Base-by-base conservation (phyloP, 2,329 filamentous ascomycete genomes). In the Bipolaris sorokiniana region DNA sequence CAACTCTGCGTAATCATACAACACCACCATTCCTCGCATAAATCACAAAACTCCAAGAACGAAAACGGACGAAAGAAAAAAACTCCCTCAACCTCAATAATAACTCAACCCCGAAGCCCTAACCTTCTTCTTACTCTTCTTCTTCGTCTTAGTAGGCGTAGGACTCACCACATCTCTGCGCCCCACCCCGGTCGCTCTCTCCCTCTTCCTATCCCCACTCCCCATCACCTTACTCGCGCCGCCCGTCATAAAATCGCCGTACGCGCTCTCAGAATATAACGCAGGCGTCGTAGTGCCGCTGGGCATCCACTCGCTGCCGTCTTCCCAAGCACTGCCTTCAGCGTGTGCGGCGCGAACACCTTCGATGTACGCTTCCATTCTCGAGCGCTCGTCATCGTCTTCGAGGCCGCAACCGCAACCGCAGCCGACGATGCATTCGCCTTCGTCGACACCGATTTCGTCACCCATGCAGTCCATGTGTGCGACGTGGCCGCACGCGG, bases 391-490 rank as follows among this genome's bases (percentile, higher is more conserved):
- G 16, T 68, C 63, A 20, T 69, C 59, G 4, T 67, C 68, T 49
- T 72, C 67, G 31, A 72, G 58, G 6, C 70, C 68, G 40, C 68
- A 73, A 11, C 67, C 70, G 22, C 71, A 71, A 5, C 65, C 65
- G 42, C 72, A 70, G 1, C 68, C 68, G 7, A 73, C 72, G 3
- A 70, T 66, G 50, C 73, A 75, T 48, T 72, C 71, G 11, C 64
- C 65, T 31, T 70, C 68, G 5, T 69, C 68, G 40, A 63, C 59
- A 13, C 62, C 61, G 1, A 68, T 46, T 34, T 67, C 64, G 23
- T 68, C 59, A 33, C 65, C 63, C 62, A 76, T 70, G 62, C 74
- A 76, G n/a, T 68, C 68, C 48, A 73, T 73, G 51, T 77, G 75
- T 7, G 74, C 73, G 10, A 76, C 66, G 38, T 76, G 73, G 7